Base-by-base conservation (phyloP, 495 filamentous ascomycete genomes). In the Aspergillus nanangensis region DNA sequence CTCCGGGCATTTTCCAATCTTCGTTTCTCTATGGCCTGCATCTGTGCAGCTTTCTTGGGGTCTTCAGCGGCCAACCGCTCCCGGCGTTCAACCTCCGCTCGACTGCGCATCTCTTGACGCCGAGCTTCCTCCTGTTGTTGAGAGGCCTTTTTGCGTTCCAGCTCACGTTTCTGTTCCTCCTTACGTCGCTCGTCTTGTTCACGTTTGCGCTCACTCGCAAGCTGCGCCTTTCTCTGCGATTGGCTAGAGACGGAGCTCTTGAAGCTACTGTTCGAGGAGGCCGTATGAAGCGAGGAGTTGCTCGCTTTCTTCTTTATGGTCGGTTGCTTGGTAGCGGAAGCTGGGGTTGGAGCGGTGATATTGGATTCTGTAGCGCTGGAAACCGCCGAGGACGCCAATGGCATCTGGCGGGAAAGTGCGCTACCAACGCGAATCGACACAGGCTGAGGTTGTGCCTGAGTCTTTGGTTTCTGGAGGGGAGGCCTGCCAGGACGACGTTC, bases 121-220 rank as follows among this genome's bases (percentile, higher is more conserved):
- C 70, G 69, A 32, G 65, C 51, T 44, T 76, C 70, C 48, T 76
- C 71, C 46, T 78, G 70, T 50, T 74, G 67, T 48, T 72, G 71
- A 23, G 75, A 77, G 39, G 82, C 79, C 44, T 84, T 77, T 63
- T 86, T 90, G 41, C 86, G 83, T 53, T 93, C 89, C 19, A 83
- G 61, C 52, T 92, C 87, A 1, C 78, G 78, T 61, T 87, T 87
- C 23, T 83, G 82, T 20, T 94, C 87, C 21, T 82, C 83, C 56
- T 84, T 90, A n/a, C 83, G 81, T 51, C 88, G 83, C 14, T 92
- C 87, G 52, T 93, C 88, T 56, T 80, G 62, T 55, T 92, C 87
- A 52, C 82, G 88, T 62, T 87, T 88, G 52, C 77, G 79, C 37
- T 85, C 86, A n/a, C 81, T 80, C 78, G 72, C 40, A 74, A 83